A percentile compares a stretch with the other conserved stretches of the same genome.
Conservation (phyloP, 495 filamentous ascomycete species). For the Astrothelium macrocarpum region DNA sequence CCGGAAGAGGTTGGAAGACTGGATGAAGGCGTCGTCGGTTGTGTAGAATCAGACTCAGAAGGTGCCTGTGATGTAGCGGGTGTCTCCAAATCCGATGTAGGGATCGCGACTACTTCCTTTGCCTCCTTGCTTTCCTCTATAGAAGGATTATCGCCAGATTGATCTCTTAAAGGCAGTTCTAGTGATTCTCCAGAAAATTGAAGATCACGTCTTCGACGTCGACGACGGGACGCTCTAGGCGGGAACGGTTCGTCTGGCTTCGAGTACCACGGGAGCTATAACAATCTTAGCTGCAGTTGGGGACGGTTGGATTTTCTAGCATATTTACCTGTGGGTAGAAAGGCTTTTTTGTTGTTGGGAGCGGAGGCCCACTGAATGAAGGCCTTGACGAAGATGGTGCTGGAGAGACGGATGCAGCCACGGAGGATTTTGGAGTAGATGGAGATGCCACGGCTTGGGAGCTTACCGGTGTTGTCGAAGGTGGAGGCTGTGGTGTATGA, state of each 20-base stretch:
- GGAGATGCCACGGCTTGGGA: constrained; percentile 21
- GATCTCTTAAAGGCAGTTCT: constrained; percentile 43
- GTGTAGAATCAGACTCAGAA: constrained; percentile 56
- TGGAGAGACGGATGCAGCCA: constrained; percentile 12
- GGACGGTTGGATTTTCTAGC: not conserved
- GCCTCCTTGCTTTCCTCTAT: constrained; percentile 19
- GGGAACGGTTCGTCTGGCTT: constrained; percentile 59
- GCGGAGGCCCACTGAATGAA: constrained; percentile 20
- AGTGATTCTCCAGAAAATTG: constrained; percentile 32
- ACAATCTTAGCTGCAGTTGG: not conserved
- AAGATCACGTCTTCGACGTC: constrained; percentile 35
- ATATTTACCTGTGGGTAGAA: constrained; percentile 59
- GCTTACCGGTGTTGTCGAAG: constrained; percentile 4
- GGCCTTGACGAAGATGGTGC: constrained; percentile 15
- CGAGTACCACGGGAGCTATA: constrained; percentile 79
- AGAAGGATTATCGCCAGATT: constrained; percentile 6
- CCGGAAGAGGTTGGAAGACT: constrained; percentile 24
- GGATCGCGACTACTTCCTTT: constrained; percentile 26
- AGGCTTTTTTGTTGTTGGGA: constrained; percentile 27
- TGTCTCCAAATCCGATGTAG: constrained; percentile 51
- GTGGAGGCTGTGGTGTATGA: constrained; percentile 9
- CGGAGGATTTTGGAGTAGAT: constrained; percentile 11
- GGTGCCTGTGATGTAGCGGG: constrained; percentile 56
- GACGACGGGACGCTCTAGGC: constrained; percentile 34
- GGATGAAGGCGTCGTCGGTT: constrained; percentile 66